Percentiles rank a stretch among this genome's conserved stretches.
Evolutionary conservation across 495 filamentous ascomycete species (phyloP).

Genomic region (Penicillium cataractarum): DNA sequence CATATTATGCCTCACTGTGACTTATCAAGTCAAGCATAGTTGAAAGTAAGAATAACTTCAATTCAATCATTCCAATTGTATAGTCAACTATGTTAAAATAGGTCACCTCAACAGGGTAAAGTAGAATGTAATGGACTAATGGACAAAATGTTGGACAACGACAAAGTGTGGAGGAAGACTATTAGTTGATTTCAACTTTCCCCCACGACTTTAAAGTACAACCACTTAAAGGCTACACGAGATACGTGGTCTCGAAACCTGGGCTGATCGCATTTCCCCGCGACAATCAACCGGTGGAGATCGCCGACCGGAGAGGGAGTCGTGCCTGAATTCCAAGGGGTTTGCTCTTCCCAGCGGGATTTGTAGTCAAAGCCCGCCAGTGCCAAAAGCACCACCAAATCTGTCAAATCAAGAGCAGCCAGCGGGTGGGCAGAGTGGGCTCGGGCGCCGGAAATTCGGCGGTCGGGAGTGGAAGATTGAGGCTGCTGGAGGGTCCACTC

Average conservation of each 20-base stretch:
- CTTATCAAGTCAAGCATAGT: background rate
- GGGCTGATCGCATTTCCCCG: background rate
- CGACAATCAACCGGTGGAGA: background rate
- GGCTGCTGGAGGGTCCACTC: slow-evolving; percentile 2
- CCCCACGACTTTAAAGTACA: background rate
- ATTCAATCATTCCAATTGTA: background rate
- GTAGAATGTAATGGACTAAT: background rate
- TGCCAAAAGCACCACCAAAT: background rate
- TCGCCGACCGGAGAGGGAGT: slow-evolving; percentile 1
- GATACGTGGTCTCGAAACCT: background rate
- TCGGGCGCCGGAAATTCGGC: slow-evolving; percentile 29
- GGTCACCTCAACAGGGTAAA: background rate
- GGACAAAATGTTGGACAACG: too few relatives aligned
- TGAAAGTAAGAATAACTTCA: background rate
- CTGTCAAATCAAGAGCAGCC: background rate
- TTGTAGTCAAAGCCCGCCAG: slow-evolving; percentile 1
- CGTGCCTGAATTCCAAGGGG: background rate
- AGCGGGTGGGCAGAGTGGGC: slow-evolving; percentile 8
- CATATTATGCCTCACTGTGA: background rate
- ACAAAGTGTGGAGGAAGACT: background rate
- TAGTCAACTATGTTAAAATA: too few relatives aligned
- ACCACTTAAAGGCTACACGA: background rate
- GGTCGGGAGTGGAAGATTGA: slow-evolving; percentile 14
- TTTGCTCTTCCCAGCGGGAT: background rate
- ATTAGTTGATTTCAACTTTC: background rate